Conservation (phyloP, 805 yeast genomes). For the Cyberlindnera samutprakarnensis region DNA sequence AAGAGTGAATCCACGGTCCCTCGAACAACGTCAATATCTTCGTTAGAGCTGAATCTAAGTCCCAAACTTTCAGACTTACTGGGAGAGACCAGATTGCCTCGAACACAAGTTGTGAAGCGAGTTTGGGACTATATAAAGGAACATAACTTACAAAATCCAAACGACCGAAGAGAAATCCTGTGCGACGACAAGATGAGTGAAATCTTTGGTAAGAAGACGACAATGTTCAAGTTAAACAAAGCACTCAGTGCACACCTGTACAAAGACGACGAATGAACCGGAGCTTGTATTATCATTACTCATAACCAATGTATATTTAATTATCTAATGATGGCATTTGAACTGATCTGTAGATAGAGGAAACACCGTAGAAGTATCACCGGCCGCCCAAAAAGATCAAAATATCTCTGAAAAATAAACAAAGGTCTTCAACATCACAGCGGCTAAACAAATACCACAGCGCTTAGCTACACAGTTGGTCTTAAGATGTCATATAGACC, state of each 20-base stretch:
- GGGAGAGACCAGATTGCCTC: constrained; percentile 37
- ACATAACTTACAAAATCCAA: constrained; percentile 56
- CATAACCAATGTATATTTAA: too few species aligned
- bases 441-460: too few species aligned
- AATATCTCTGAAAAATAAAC: too few species aligned
- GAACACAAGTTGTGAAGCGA: constrained; percentile 64
- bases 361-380: too few species aligned
- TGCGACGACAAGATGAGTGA: constrained; percentile 53
- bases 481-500: constrained; percentile 44
- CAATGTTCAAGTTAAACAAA: constrained; percentile 53
- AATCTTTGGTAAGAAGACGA: constrained; percentile 53
- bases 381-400: too few species aligned
- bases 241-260: constrained; percentile 43
- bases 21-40: constrained; percentile 24
- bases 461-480: too few species aligned
- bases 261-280: constrained; percentile 23
- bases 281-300: too few species aligned
- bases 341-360: too few species aligned
- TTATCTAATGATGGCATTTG: too few species aligned
- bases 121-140: constrained; percentile 67
- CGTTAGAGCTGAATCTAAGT: constrained; percentile 41
- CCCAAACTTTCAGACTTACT: constrained; percentile 44
- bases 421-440: too few species aligned
- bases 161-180: constrained; percentile 53
- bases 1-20: constrained; percentile 7